Conservation (phyloP, 257 asterid genomes). For the Solanum ossicruentum region DNA sequence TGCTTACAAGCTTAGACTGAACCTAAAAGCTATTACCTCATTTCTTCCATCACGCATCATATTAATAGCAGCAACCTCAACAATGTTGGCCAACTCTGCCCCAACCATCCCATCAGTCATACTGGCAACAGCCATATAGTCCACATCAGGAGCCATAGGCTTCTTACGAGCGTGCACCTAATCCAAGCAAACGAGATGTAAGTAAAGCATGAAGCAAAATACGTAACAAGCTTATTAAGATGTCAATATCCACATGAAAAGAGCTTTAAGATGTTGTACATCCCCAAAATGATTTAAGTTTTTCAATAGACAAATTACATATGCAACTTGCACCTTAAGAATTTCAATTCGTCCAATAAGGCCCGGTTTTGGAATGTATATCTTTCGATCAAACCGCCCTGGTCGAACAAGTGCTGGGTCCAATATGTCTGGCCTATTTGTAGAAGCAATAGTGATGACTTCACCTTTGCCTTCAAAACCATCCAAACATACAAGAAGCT, state of each 20-base stretch:
- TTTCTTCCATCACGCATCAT: constrained; percentile 92
- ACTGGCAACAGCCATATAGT: constrained; percentile 76
- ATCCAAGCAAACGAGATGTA: background rate
- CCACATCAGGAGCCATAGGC: constrained; percentile 88
- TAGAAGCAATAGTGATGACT: constrained; percentile 96
- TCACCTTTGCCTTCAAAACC: constrained; percentile 98
- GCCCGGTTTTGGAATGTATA: constrained; percentile 88
- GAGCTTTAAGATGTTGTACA: background rate
- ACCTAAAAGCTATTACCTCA: constrained; percentile 47
- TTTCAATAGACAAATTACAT: background rate
- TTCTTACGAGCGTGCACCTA: constrained; percentile 97
- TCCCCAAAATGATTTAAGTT: background rate
- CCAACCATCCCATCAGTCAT: constrained; percentile 96
- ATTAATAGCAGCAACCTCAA: constrained; percentile 89
- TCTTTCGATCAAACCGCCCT: constrained; percentile 91
- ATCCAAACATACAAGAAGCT: constrained; percentile 95
- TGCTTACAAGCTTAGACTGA: background rate
- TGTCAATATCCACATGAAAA: background rate
- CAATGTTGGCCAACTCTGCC: constrained; percentile 90
- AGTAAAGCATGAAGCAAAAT: background rate
- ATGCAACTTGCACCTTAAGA: constrained; percentile 45
- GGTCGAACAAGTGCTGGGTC: constrained; percentile 99
- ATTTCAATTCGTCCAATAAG: constrained; percentile 81
- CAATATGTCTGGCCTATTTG: constrained; percentile 91
- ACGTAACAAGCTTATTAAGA: background rate